Conservation (phyloP, 768 basidiomycete genomes). For the Astraeus odoratus region DNA sequence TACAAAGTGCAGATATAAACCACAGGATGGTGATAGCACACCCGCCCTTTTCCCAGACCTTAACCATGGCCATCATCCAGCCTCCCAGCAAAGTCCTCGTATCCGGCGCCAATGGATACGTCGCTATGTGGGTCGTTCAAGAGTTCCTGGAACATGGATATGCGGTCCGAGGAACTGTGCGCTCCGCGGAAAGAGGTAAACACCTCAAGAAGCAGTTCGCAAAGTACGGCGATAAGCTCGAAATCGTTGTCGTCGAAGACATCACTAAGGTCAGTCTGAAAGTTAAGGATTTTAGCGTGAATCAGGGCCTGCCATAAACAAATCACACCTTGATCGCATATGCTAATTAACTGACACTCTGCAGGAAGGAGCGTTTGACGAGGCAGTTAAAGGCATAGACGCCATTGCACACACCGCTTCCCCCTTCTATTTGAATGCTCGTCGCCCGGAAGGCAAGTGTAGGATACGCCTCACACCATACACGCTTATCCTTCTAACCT, state of each 20-base stretch:
- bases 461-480: neutral
- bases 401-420: constrained; percentile 67
- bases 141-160: constrained; percentile 56
- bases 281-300: neutral
- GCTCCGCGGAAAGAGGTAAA: constrained; percentile 52
- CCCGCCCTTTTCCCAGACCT: neutral
- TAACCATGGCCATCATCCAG: constrained; percentile 19
- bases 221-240: constrained; percentile 49
- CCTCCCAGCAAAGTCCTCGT: constrained; percentile 24
- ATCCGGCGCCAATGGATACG: constrained; percentile 23
- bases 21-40: neutral
- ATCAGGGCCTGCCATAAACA: neutral
- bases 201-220: constrained; percentile 51
- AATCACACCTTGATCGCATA: neutral
- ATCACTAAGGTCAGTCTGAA: constrained; percentile 41
- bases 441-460: constrained; percentile 35
- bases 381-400: constrained; percentile 70
- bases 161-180: constrained; percentile 58
- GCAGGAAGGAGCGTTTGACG: constrained; percentile 67
- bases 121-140: constrained; percentile 49
- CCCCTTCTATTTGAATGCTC: constrained; percentile 43
- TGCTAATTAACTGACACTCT: neutral
- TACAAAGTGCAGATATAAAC: neutral
- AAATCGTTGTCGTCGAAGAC: constrained; percentile 63
- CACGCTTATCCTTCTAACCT: neutral